Conservation (phyloP, 208 protist genomes). For the Endotrypanum monterogeii region DNA sequence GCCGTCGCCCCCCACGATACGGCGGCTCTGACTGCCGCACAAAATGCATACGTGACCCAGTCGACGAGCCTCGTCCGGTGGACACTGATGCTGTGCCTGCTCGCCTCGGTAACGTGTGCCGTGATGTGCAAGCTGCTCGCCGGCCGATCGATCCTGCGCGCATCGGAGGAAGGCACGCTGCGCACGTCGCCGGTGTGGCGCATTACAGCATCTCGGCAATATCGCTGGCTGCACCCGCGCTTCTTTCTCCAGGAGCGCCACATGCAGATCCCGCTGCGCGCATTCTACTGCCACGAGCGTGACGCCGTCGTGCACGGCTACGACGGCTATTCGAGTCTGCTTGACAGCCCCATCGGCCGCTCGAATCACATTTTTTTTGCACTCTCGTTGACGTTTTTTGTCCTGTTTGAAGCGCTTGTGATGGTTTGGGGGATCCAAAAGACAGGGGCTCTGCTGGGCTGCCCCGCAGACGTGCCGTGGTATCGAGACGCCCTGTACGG, state of each 20-base stretch:
- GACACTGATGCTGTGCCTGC: conserved; percentile 38
- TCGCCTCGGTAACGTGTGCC: conserved; percentile 22
- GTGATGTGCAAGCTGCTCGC: conserved; percentile 53
- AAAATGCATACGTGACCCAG: conserved; percentile 22
- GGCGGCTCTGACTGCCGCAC: conserved; percentile 1
- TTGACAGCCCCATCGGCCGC: conserved; percentile 70
- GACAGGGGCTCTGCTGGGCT: conserved; percentile 27
- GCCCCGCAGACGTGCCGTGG: conserved; percentile 26
- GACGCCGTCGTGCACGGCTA: conserved; percentile 70
- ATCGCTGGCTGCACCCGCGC: conserved; percentile 70
- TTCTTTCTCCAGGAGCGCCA: conserved; percentile 59
- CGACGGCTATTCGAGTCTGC: conserved; percentile 69
- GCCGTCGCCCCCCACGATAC: background rate
- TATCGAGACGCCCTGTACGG: conserved; percentile 33
- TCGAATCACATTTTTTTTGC: conserved; percentile 71
- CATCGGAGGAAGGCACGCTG: conserved; percentile 36
- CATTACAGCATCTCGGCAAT: conserved; percentile 51
- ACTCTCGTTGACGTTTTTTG: conserved; percentile 51
- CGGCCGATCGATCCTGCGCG: conserved; percentile 29
- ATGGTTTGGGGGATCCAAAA: conserved; percentile 54
- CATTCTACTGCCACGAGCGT: conserved; percentile 79
- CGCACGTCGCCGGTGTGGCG: conserved; percentile 61
- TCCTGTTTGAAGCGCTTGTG: conserved; percentile 47
- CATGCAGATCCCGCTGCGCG: conserved; percentile 61
- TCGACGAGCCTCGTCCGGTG: conserved; percentile 24